Percentiles rank a stretch among this genome's conserved stretches.
These are phyloP conservation scores for Dipteronia sinensis DNA, from an alignment of 345 rosid species.

Conservation along the genomic window DNA sequence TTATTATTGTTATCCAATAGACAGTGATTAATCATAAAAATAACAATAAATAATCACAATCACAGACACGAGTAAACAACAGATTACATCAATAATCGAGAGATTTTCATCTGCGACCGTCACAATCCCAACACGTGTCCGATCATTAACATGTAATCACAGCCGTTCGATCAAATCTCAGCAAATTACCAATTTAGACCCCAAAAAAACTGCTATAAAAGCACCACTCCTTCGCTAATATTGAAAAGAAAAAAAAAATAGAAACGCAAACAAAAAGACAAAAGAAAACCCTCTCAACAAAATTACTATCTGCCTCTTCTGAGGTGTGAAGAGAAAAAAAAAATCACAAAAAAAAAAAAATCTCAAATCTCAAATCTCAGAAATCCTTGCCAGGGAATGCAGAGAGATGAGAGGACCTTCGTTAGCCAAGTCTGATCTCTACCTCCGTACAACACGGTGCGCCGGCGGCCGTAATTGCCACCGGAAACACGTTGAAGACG, in stretches of 20 bases:
- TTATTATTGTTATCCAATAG: too few relatives aligned
- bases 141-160: neutral
- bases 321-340: neutral
- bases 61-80: neutral
- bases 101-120: neutral
- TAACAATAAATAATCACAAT: too few relatives aligned
- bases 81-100: neutral
- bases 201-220: neutral
- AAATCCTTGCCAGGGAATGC: slow-evolving; percentile 59
- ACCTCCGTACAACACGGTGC: slow-evolving; percentile 44
- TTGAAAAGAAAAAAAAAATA: neutral
- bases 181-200: neutral
- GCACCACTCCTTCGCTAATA: neutral
- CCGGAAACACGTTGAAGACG: slow-evolving; percentile 97
- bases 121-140: neutral
- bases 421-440: slow-evolving; percentile 50
- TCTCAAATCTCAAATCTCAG: neutral
- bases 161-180: slow-evolving; percentile 12
- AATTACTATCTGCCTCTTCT: neutral
- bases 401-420: slow-evolving; percentile 62
- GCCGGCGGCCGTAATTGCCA: slow-evolving; percentile 87
- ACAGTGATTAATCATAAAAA: too few relatives aligned
- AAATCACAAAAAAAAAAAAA: neutral
- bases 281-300: too few relatives aligned
- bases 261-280: neutral